These are phyloP conservation scores for Paspalum notatum DNA, from an alignment of 176 grass and related monocot species.

Conservation along the genomic window DNA sequence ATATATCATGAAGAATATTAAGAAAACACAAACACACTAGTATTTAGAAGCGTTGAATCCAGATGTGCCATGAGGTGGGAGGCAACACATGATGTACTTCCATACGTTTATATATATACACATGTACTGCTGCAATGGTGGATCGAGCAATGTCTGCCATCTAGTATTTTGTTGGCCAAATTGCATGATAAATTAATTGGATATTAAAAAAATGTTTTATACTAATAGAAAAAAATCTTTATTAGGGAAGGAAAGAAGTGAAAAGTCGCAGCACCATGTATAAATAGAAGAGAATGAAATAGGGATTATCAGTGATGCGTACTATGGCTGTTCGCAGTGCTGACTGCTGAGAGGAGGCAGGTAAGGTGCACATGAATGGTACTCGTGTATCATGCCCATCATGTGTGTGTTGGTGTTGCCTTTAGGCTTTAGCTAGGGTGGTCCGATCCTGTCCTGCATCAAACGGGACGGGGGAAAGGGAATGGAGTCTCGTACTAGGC, in stretches of 20 bases:
- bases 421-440: too few relatives aligned
- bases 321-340: neutral
- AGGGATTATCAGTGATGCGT: neutral
- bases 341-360: neutral
- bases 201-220: too few relatives aligned
- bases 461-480: neutral
- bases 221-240: too few relatives aligned
- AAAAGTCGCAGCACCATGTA: too few relatives aligned
- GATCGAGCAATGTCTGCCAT: neutral
- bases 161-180: neutral
- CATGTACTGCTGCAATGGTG: neutral
- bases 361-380: neutral
- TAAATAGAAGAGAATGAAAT: too few relatives aligned
- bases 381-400: too few relatives aligned
- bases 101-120: neutral
- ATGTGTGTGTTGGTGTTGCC: neutral
- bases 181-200: neutral
- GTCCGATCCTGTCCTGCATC: neutral
- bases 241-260: too few relatives aligned
- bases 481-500: neutral
- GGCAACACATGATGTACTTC: neutral
- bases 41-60: conserved; percentile 6
- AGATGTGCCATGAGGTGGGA: neutral
- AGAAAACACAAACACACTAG: too few relatives aligned
- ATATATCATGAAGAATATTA: too few relatives aligned